phyloP scores from a whole-genome alignment of 495 filamentous ascomycete genomes.

The Hypoxylon fragiforme region DNA sequence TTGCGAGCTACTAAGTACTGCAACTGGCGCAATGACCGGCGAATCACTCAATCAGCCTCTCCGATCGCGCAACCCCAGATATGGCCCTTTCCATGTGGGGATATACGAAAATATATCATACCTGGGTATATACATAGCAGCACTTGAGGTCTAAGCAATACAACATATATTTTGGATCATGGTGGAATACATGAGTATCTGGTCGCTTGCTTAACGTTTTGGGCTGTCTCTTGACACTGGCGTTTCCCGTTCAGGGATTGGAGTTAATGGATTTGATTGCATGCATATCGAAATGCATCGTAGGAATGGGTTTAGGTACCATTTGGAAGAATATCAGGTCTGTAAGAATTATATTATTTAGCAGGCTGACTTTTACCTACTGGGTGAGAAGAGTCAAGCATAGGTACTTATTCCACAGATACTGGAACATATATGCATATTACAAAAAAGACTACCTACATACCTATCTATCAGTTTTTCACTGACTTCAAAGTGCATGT shows the following conservation, averaged over 20 bases:
- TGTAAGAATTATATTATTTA: too few species aligned
- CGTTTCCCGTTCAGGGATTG: not conserved
- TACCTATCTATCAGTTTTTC: too few species aligned
- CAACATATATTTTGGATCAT: not conserved
- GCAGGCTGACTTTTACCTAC: too few species aligned
- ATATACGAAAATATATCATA: not conserved
- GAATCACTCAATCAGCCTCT: constrained; percentile 20
- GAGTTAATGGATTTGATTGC: not conserved
- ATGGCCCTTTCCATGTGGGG: not conserved
- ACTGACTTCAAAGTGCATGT: too few species aligned
- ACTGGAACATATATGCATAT: too few species aligned
- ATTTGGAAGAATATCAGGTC: too few species aligned
- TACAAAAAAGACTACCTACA: too few species aligned
- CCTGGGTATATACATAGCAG: not conserved
- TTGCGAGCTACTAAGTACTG: constrained; percentile 2
- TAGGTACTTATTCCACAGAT: too few species aligned
- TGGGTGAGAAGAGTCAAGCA: too few species aligned
- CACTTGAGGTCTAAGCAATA: not conserved
- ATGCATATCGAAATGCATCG: not conserved
- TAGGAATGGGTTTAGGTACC: too few species aligned
- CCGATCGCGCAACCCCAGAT: constrained; percentile 20
- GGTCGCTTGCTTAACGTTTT: not conserved
- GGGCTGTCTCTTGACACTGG: not conserved
- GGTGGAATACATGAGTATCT: not conserved
- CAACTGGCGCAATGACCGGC: constrained; percentile 15